A percentile compares a stretch with the other conserved stretches of the same genome.
phyloP scores from a whole-genome alignment of 208 protist species.

The Acanthamoeba lugdunensis region DNA sequence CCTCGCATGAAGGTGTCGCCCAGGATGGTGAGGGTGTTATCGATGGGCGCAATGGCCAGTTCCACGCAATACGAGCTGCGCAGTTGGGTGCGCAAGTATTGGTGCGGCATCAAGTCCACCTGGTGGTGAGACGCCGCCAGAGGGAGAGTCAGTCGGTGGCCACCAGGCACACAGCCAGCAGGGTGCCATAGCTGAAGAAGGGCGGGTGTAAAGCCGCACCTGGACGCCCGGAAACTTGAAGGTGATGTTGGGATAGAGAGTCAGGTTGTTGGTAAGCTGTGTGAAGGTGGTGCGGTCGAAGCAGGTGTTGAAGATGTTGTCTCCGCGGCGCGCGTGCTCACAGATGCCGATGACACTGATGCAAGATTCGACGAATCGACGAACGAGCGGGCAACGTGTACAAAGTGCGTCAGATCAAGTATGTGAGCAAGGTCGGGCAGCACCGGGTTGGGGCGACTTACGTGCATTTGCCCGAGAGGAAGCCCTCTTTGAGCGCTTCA shows the following conservation, averaged over 20 bases:
- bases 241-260: constrained; percentile 46
- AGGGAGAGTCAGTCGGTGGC: background rate
- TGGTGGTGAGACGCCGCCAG: background rate
- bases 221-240: constrained; percentile 57
- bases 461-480: constrained; percentile 57
- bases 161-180: background rate
- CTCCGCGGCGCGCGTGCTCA: background rate
- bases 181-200: background rate
- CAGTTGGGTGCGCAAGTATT: constrained; percentile 26
- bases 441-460: background rate
- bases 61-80: background rate
- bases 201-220: background rate
- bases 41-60: constrained; percentile 52
- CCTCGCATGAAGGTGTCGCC: constrained; percentile 67
- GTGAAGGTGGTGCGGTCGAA: background rate
- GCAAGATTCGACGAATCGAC: background rate
- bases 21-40: constrained; percentile 37
- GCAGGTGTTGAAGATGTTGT: constrained; percentile 66
- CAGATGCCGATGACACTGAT: constrained; percentile 21
- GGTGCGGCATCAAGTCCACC: constrained; percentile 8
- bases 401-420: background rate
- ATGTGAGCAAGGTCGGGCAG: background rate
- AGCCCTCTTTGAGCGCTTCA: constrained; percentile 54
- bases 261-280: constrained; percentile 24
- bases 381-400: background rate